These are phyloP conservation scores for Nigrospora osmanthi DNA, from an alignment of 2,329 filamentous ascomycete genomes.

Conservation along the genomic window DNA sequence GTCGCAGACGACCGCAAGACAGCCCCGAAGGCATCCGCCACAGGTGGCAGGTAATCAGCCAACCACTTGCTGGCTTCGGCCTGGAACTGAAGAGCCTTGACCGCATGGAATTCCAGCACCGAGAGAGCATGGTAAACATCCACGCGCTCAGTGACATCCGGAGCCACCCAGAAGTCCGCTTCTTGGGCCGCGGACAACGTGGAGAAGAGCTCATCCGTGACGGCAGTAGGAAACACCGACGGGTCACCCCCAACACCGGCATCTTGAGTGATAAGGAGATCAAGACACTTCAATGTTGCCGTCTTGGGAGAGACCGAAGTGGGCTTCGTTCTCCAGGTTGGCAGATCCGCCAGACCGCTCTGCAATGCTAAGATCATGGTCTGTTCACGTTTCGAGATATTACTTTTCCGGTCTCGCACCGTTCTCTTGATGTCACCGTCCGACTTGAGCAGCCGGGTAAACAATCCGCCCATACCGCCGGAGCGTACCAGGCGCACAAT, in stretches of 20 bases:
- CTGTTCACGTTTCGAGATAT: conserved; percentile 60
- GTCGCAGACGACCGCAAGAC: conserved; percentile 25
- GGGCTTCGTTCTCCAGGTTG: conserved; percentile 53
- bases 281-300: conserved; percentile 56
- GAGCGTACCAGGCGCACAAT: conserved; percentile 48
- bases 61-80: conserved; percentile 35
- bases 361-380: conserved; percentile 48
- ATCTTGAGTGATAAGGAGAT: conserved; percentile 45
- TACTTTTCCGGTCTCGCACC: conserved; percentile 57
- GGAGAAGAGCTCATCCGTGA: conserved; percentile 39
- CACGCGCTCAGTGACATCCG: conserved; percentile 18
- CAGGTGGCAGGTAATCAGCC: conserved; percentile 38
- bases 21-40: conserved; percentile 39
- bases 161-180: conserved; percentile 26
- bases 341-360: conserved; percentile 38
- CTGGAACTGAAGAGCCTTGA: conserved; percentile 35
- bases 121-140: conserved; percentile 36
- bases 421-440: conserved; percentile 50
- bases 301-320: conserved; percentile 51
- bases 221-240: conserved; percentile 38
- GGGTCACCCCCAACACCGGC: conserved; percentile 37
- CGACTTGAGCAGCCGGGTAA: conserved; percentile 46
- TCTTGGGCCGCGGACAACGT: conserved; percentile 29
- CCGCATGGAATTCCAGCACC: conserved; percentile 46
- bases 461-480: conserved; percentile 44